Evolutionary conservation across 2,329 filamentous ascomycete genomes (phyloP).

Genomic region (Exserohilum rostratum): DNA sequence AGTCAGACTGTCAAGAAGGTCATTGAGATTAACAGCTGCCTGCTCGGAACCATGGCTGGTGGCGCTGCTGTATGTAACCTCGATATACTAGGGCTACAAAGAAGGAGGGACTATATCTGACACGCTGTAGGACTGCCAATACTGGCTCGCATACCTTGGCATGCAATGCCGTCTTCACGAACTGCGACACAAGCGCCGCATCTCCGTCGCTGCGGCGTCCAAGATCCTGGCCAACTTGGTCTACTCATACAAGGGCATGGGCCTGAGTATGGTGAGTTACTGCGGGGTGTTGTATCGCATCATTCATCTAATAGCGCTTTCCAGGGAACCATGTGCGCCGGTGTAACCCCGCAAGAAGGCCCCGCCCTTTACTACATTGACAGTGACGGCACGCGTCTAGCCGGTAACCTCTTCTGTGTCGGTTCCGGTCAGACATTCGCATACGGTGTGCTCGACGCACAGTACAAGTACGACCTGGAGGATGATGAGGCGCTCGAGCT

Average conservation of each 20-base stretch:
- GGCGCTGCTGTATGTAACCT: slow-evolving; percentile 73
- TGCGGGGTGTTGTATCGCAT: background rate
- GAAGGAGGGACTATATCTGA: slow-evolving; percentile 14
- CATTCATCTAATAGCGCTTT: slow-evolving; percentile 11
- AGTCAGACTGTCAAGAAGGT: slow-evolving; percentile 99
- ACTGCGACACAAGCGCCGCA: slow-evolving; percentile 98
- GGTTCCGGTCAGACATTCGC: slow-evolving; percentile 98
- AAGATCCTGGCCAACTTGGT: slow-evolving; percentile 99
- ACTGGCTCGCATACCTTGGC: slow-evolving; percentile 98
- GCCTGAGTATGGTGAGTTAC: slow-evolving; percentile 78
- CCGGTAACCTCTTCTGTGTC: slow-evolving; percentile 97
- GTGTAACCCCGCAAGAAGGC: slow-evolving; percentile 92
- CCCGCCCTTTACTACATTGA: slow-evolving; percentile 99
- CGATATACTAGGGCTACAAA: background rate
- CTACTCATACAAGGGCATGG: slow-evolving; percentile 99
- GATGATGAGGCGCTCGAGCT: slow-evolving; percentile 90
- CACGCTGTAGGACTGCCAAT: slow-evolving; percentile 84
- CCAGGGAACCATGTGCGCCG: slow-evolving; percentile 93
- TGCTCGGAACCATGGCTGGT: slow-evolving; percentile 97
- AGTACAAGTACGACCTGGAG: slow-evolving; percentile 88
- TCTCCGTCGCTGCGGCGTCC: slow-evolving; percentile 93
- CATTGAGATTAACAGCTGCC: slow-evolving; percentile 93
- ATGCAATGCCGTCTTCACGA: slow-evolving; percentile 99
- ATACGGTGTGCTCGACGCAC: slow-evolving; percentile 94
- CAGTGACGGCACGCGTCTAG: slow-evolving; percentile 88